Conservation (phyloP, 108 stramenopile species). For the Craspedostauros australis region DNA sequence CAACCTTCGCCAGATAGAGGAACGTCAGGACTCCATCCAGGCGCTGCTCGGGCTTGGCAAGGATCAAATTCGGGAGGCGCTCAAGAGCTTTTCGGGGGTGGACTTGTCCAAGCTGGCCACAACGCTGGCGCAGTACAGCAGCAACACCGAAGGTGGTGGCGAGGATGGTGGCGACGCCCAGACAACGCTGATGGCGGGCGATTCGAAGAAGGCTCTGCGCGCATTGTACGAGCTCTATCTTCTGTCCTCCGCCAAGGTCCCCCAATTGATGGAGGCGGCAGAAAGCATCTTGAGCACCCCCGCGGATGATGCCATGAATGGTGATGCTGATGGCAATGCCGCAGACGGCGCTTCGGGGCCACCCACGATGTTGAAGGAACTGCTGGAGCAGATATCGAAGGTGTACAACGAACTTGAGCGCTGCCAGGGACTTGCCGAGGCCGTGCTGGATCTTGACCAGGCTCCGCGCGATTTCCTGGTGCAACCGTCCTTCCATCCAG, state of each 20-base stretch:
- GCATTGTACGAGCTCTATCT: constrained; percentile 68
- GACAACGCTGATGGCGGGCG: constrained; percentile 6
- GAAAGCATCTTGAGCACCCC: constrained; percentile 12
- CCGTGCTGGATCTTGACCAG: constrained; percentile 70
- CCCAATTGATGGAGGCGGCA: constrained; percentile 45
- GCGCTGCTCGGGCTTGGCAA: constrained; percentile 53
- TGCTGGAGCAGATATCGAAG: constrained; percentile 3
- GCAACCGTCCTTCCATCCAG: constrained; percentile 49
- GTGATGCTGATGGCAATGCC: not conserved
- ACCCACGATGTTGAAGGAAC: constrained; percentile 11
- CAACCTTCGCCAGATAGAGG: constrained; percentile 34
- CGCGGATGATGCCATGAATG: not conserved
- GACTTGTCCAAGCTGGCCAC: constrained; percentile 23
- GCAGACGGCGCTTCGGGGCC: not conserved
- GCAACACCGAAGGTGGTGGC: not conserved
- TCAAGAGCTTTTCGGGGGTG: constrained; percentile 44
- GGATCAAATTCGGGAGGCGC: constrained; percentile 61
- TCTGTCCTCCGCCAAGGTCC: constrained; percentile 53
- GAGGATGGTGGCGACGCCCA: not conserved
- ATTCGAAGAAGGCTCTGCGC: constrained; percentile 62
- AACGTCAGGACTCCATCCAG: constrained; percentile 70
- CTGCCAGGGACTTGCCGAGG: constrained; percentile 44
- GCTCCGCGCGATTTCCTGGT: constrained; percentile 87
- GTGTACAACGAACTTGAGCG: constrained; percentile 29
- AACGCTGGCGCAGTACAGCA: constrained; percentile 23